A percentile compares a stretch with the other conserved stretches of the same genome.
Evolutionary conservation across 2,329 filamentous ascomycete species (phyloP).

Genomic region (Ambrosiella beaveri): DNA sequence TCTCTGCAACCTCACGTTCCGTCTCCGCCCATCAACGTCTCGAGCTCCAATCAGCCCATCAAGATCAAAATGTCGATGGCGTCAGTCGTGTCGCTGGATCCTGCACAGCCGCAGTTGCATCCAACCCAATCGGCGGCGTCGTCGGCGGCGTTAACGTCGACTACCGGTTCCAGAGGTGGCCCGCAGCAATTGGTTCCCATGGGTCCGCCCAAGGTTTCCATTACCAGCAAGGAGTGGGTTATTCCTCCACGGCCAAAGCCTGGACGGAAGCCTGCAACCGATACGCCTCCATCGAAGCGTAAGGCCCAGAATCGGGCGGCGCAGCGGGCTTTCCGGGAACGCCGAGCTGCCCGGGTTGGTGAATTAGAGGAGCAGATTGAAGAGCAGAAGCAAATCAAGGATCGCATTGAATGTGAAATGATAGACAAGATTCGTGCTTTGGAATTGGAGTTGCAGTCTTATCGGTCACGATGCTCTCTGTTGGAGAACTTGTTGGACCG

Average conservation of each 20-base stretch:
- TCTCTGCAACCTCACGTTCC: conserved; percentile 17
- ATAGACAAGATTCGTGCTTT: conserved; percentile 40
- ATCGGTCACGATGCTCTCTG: conserved; percentile 41
- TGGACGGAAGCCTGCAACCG: conserved; percentile 81
- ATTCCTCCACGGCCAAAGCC: conserved; percentile 74
- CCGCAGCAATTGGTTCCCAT: conserved; percentile 13
- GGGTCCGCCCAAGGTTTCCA: conserved; percentile 33
- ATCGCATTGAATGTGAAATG: conserved; percentile 39
- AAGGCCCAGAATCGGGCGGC: conserved; percentile 90
- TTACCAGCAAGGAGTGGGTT: conserved; percentile 74
- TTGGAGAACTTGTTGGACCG: conserved; percentile 47
- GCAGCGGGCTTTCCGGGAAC: conserved; percentile 76
- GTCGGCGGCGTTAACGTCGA: not conserved
- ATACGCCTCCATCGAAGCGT: conserved; percentile 81
- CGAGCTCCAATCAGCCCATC: conserved; percentile 12
- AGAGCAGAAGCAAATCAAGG: conserved; percentile 38
- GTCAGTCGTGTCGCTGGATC: conserved; percentile 27
- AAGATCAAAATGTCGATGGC: conserved; percentile 29
- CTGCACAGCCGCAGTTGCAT: conserved; percentile 15
- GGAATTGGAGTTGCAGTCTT: conserved; percentile 49
- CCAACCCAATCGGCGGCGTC: conserved; percentile 1
- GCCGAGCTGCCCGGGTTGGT: conserved; percentile 67
- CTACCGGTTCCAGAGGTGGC: not conserved
- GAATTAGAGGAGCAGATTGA: conserved; percentile 54
- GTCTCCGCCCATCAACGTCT: conserved; percentile 21